phyloP scores from a whole-genome alignment of 225 moss, liverwort and hornwort species.

The Bryoerythrophyllum caledonicum region DNA sequence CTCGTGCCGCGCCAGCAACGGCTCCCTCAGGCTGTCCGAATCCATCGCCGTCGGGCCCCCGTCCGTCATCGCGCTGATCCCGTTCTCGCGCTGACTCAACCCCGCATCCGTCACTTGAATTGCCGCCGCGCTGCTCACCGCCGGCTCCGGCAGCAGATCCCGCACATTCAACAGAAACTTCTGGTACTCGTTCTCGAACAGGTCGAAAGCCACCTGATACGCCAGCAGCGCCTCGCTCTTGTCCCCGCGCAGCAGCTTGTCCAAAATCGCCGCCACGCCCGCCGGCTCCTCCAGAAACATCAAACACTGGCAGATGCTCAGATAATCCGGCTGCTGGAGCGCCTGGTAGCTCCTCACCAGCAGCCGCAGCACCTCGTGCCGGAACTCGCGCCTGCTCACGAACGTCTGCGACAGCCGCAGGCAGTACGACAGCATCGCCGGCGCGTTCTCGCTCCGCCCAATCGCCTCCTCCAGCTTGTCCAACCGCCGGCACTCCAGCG shows the following conservation, averaged over 20 bases:
- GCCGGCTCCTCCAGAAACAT: constrained; percentile 92
- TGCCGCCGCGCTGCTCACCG: constrained; percentile 21
- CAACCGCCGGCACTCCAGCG: constrained; percentile 85
- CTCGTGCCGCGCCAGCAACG: constrained; percentile 37
- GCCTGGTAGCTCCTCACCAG: constrained; percentile 80
- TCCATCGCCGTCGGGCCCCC: constrained; percentile 81
- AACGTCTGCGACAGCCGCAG: constrained; percentile 90
- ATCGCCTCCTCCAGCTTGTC: constrained; percentile 97
- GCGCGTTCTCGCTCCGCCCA: constrained; percentile 72
- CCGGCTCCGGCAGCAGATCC: constrained; percentile 79
- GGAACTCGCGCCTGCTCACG: constrained; percentile 82
- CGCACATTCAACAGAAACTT: constrained; percentile 87
- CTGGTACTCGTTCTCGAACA: constrained; percentile 95
- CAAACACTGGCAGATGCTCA: constrained; percentile 91
- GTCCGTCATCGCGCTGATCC: constrained; percentile 66
- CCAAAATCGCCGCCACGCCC: constrained; percentile 76
- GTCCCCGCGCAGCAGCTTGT: constrained; percentile 75
- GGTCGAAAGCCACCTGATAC: constrained; percentile 94
- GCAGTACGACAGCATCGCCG: constrained; percentile 86
- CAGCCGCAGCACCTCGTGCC: constrained; percentile 85
- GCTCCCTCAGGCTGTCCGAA: constrained; percentile 59
- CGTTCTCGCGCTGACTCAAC: constrained; percentile 41
- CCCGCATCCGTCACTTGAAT: constrained; percentile 24
- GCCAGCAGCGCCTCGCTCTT: constrained; percentile 78
- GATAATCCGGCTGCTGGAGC: constrained; percentile 74